Base-by-base conservation (phyloP, 1,284 basidiomycete genomes). In the Moniliella sp. region DNA sequence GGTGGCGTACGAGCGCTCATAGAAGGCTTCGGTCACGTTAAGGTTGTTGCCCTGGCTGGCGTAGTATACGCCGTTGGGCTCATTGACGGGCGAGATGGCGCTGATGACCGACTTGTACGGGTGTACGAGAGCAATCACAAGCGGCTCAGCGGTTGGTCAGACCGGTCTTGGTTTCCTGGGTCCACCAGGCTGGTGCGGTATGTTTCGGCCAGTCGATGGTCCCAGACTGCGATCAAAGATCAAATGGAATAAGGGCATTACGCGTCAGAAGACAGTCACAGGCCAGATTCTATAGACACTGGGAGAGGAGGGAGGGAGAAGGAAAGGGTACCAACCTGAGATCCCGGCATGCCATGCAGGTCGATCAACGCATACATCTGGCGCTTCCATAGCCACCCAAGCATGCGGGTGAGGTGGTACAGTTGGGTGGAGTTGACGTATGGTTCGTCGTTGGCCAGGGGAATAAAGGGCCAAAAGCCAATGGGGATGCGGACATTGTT, bases 311-410 rank as follows among this genome's bases (percentile, higher is more conserved):
- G n/a, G n/a, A n/a, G n/a, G n/a, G n/a, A n/a, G n/a, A n/a, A n/a
- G n/a, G n/a, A n/a, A n/a, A n/a, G n/a, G n/a, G n/a, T n/a, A n/a
- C 52, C 52, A 30, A 53, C 54, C 42, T 65, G 64, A n/a, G 53
- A 57, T 25, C 64, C 64, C 8, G 64, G 64, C 35, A 65, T 46
- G 18, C 61, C 62, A 45, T 65, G 64, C 21, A 64, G 40, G 35
- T 65, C 64, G 29, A 65, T 47, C 36, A 64, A 40, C 21, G 60
- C 57, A 36, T 64, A 62, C 49, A 65, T 63, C 30, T 46, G 45
- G 25, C 62, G 53, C 13, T 40, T 37, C 41, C 62, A 55, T 45
- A 48, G 42, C 57, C 52, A 59, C 29, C 40, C 32, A 30, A 51
- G 40, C 37, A 49, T 39, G 39, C 44, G 42, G 28, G 43, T 32